Percentiles rank a stretch among this genome's conserved stretches.
phyloP scores from a whole-genome alignment of 2,329 filamentous ascomycete genomes.

The Cryphonectria radicalis region DNA sequence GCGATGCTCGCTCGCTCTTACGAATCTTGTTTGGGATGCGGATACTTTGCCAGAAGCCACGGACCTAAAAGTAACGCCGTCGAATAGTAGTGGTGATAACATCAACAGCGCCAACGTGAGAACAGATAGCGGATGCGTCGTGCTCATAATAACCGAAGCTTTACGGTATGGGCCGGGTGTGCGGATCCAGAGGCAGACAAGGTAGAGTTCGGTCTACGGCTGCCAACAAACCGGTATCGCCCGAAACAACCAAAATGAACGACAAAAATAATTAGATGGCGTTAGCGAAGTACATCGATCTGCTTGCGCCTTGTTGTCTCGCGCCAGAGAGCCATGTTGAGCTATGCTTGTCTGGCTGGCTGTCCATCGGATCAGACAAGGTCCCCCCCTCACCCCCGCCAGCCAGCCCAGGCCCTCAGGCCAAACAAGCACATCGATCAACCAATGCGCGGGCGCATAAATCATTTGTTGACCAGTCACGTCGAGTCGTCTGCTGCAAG shows the following conservation, averaged over 20 bases:
- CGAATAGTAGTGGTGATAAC: neutral
- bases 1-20: neutral
- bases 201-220: neutral
- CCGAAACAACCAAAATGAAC: neutral
- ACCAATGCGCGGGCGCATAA: neutral
- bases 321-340: neutral
- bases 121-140: neutral
- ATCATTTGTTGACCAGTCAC: neutral
- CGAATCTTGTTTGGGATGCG: neutral
- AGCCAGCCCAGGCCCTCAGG: neutral
- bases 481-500: neutral
- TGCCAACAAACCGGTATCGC: neutral
- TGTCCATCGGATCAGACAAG: neutral
- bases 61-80: constrained; percentile 9
- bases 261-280: neutral
- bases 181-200: neutral
- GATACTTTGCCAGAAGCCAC: neutral
- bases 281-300: neutral
- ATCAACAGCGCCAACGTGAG: neutral
- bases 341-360: neutral
- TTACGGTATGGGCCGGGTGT: neutral
- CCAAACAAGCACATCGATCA: neutral
- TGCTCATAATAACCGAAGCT: constrained; percentile 6
- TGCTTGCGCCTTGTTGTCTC: neutral
- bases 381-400: neutral